These are phyloP conservation scores for Cinnamomum chago DNA, from an alignment of 164 flowering plant genomes.

Conservation along the genomic window DNA sequence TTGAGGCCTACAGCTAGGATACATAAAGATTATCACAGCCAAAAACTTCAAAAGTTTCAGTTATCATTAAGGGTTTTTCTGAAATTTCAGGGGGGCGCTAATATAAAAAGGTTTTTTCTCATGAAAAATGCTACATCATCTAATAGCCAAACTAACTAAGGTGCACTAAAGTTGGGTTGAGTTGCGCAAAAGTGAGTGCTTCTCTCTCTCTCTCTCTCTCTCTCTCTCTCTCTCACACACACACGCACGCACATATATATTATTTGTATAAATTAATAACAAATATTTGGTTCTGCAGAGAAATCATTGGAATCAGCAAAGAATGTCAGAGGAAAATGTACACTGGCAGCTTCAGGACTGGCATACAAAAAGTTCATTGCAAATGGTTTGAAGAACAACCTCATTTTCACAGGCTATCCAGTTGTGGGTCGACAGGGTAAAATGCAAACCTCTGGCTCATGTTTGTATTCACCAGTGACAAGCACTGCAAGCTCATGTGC, in stretches of 20 bases:
- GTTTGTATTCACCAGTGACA: constrained; percentile 46
- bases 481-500: constrained; percentile 42
- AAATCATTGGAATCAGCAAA: constrained; percentile 47
- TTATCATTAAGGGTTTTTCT: too few relatives aligned
- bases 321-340: constrained; percentile 58
- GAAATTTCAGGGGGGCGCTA: too few relatives aligned
- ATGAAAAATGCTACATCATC: too few relatives aligned
- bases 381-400: constrained; percentile 72
- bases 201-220: too few relatives aligned
- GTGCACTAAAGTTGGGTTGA: too few relatives aligned
- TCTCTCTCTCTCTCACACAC: too few relatives aligned
- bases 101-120: neutral
- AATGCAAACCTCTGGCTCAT: constrained; percentile 89
- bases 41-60: too few relatives aligned
- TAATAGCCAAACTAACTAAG: neutral
- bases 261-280: neutral
- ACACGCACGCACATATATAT: too few relatives aligned
- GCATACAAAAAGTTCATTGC: constrained; percentile 57
- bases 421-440: constrained; percentile 72
- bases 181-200: too few relatives aligned
- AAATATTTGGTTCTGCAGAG: constrained; percentile 37
- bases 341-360: constrained; percentile 40
- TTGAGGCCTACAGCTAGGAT: too few relatives aligned
- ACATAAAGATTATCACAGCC: too few relatives aligned
- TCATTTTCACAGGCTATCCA: constrained; percentile 78